These are phyloP conservation scores for Nidula microcarpa DNA, from an alignment of 768 basidiomycete species.

Conservation along the genomic window DNA sequence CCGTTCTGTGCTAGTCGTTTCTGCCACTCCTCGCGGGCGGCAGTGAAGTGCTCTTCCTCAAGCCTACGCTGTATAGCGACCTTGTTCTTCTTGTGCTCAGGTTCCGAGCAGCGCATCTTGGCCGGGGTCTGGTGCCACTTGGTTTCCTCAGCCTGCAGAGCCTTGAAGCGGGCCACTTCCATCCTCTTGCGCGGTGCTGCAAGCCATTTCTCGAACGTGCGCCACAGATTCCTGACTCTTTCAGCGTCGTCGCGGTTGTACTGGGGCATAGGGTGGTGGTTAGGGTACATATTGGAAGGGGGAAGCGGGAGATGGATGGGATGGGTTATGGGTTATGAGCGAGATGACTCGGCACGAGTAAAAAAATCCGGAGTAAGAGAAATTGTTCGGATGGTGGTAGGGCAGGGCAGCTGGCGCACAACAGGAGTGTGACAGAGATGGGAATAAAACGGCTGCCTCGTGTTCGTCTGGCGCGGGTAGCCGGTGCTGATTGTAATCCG, in stretches of 20 bases:
- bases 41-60: conserved; percentile 25
- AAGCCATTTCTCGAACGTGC: conserved; percentile 26
- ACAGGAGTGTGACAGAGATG: not conserved
- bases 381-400: conserved; percentile 17
- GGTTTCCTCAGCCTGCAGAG: conserved; percentile 16
- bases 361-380: conserved; percentile 13
- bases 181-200: conserved; percentile 17
- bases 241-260: conserved; percentile 1
- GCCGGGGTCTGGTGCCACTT: conserved; percentile 17
- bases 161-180: conserved; percentile 14
- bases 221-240: conserved; percentile 30
- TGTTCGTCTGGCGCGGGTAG: conserved; percentile 27
- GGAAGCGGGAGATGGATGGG: conserved; percentile 9
- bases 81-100: conserved; percentile 26
- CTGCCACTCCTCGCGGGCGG: conserved; percentile 40
- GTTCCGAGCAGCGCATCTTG: conserved; percentile 7
- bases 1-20: conserved; percentile 23
- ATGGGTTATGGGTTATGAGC: conserved; percentile 12
- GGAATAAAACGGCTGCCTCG: conserved; percentile 37
- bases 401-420: conserved; percentile 17
- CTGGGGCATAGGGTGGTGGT: conserved; percentile 1
- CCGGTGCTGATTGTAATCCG: conserved; percentile 28
- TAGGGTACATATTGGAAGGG: conserved; percentile 11
- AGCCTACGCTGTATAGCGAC: conserved; percentile 17
- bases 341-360: conserved; percentile 26